A percentile compares a stretch with the other conserved stretches of the same genome.
Conservation (phyloP, 1,139 yeast species). For the Insectozyma bohioensis region DNA sequence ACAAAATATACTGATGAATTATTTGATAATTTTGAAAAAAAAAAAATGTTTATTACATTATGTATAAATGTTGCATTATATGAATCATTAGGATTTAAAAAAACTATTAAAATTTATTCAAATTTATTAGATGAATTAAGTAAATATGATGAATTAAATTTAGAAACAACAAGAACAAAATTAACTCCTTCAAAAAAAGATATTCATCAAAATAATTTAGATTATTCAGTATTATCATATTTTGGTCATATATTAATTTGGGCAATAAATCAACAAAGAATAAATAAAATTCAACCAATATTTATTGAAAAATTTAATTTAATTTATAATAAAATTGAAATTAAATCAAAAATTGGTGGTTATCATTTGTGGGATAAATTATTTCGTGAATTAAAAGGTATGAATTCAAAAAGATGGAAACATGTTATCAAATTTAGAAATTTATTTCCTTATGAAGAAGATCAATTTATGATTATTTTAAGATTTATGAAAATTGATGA, state of each 20-base stretch:
- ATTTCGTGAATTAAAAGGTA: constrained; percentile 32
- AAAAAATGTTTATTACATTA: constrained; percentile 28
- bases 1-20: constrained; percentile 26
- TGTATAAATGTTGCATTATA: constrained; percentile 40
- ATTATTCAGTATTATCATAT: constrained; percentile 40
- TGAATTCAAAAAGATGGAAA: constrained; percentile 48
- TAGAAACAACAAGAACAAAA: constrained; percentile 35
- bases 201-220: constrained; percentile 38
- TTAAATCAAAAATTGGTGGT: constrained; percentile 38
- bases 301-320: constrained; percentile 24
- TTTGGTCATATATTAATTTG: constrained; percentile 45
- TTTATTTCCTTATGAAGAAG: constrained; percentile 40
- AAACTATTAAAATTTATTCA: constrained; percentile 26
- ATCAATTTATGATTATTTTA: constrained; percentile 42
- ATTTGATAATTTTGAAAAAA: constrained; percentile 26
- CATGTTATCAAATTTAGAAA: constrained; percentile 43
- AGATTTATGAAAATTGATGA: constrained; percentile 30
- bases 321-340: constrained; percentile 16
- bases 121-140: constrained; percentile 32
- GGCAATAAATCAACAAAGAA: constrained; percentile 32
- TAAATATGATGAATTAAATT: constrained; percentile 33
- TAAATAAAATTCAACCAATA: constrained; percentile 15
- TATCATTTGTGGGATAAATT: constrained; percentile 46
- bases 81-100: constrained; percentile 40
- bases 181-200: constrained; percentile 37